Base-by-base conservation (phyloP, 2,329 filamentous ascomycete genomes). In the Rutstroemia sp. region DNA sequence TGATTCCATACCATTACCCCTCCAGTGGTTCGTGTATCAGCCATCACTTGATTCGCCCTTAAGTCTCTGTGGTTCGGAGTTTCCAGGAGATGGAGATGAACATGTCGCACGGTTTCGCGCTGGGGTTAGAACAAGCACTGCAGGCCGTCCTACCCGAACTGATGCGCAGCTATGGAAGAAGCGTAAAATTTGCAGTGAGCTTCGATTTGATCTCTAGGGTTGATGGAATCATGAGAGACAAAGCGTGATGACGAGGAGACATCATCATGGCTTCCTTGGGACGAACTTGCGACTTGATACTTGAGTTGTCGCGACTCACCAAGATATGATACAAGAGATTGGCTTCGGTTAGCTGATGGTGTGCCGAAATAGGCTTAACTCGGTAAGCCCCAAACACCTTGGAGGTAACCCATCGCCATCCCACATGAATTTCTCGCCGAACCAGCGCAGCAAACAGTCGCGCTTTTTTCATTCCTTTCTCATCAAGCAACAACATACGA, bases 281-380 rank as follows among this genome's bases (percentile, higher is more conserved):
- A 48, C 14, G 45, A 48, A 48, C 21, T 48, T 18, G 8, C 16
- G 12, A 48, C 8, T 6, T 48, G 45, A 48, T 48, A 48, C 45
- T 48, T 30, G 10, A 48, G 23, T n/a, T 48, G 45, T 48, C 45
- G 45, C 45, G 25, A 48, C 10, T 14, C 12, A 16, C 7, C 42
- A 30, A 55, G 8, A 50, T 25, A 50, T 55, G 52, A 54, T 30
- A 54, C 51, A 27, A 3, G 10, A n/a, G 16, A 42, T 42, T 42
- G 39, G 39, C 18, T 14, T 21, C n/a, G n/a, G 7, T 45, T 25
- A 14, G n/a, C 19, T 23, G 21, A n/a, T 23, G 27, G 46, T 51
- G 54, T 25, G 44, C 48, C 19, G 30, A 49, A 49, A 30, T 49
- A 46, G 42, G 39, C 16, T 46, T 46, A 23, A 21, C 10, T 5